phyloP scores from a whole-genome alignment of 2,329 filamentous ascomycete species.

The Phoma herbarum region DNA sequence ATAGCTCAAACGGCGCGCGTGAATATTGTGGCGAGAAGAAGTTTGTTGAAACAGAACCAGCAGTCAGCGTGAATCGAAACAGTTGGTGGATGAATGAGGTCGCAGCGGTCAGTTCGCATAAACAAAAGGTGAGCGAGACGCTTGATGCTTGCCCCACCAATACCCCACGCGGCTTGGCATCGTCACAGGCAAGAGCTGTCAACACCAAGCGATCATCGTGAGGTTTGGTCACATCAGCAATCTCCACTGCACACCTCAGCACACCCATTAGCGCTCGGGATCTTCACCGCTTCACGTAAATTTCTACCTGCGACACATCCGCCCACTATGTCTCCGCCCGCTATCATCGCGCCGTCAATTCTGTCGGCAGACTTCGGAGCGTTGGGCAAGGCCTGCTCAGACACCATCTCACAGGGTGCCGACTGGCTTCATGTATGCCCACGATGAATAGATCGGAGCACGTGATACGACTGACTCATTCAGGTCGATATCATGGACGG shows the following conservation, averaged over 20 bases:
- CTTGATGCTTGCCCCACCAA: conserved; percentile 17
- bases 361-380: conserved; percentile 94
- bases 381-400: conserved; percentile 84
- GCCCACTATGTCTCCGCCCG: conserved; percentile 78
- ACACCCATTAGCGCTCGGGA: conserved; percentile 29
- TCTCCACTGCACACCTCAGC: conserved; percentile 29
- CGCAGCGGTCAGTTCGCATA: conserved; percentile 27
- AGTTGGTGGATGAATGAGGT: conserved; percentile 25
- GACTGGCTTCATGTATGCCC: conserved; percentile 57
- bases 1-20: neutral
- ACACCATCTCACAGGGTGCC: conserved; percentile 84
- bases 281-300: conserved; percentile 9
- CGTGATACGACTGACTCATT: conserved; percentile 70
- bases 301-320: conserved; percentile 18
- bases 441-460: conserved; percentile 1
- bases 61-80: conserved; percentile 22
- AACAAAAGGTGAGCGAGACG: conserved; percentile 23
- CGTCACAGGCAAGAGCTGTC: conserved; percentile 27
- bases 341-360: conserved; percentile 98
- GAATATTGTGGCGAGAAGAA: neutral
- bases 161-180: conserved; percentile 19
- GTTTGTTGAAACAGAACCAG: conserved; percentile 3
- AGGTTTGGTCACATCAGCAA: conserved; percentile 36
- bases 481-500: conserved; percentile 98
- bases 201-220: conserved; percentile 47